Base-by-base conservation (phyloP, 169 alveolate species). In the Prorocentrum cordatum region DNA sequence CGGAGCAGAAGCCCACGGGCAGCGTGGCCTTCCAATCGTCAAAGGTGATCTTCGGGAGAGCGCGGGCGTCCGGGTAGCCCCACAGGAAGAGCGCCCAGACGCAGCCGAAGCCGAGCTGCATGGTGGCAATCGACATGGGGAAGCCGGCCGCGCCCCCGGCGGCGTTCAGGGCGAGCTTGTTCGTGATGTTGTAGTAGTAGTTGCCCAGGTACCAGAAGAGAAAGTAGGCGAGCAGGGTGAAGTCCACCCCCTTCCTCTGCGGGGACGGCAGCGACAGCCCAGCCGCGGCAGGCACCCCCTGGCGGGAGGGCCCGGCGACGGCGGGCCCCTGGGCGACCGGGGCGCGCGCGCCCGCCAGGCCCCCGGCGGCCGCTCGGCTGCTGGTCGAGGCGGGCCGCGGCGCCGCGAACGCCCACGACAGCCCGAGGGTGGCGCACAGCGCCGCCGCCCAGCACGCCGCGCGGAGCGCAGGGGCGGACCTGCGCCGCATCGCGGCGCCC, bases 161-260 rank as follows among this genome's bases (percentile, higher is more conserved):
- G 9, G 54, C 54, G 16, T 42, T 42, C 54, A 42, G 16, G 16
- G 54, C 54, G 9, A 12, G 54, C 91, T 82, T 82, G 80, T 82
- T 82, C 33, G 91, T 82, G 68, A 82, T 82, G 80, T 82, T 82
- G 80, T 82, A 82, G 91, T 82, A 82, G 36, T 82, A 82, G 91
- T 82, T 82, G 32, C 91, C 91, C 67, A 82, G 38, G 58, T 82
- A 82, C 91, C 91, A 77, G 7, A 77, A 62, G 9, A 75, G 75
- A 38, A 77, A 77, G 88, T 77, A 77, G 20, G 88, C 88, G 47
- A 77, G 24, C 45, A 77, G 75, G 12, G 59, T 75, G 27, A 62
- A 59, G 64, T 77, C 88, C 2, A 77, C 5, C 61, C 26, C 58
- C 33, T 50, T 73, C 9, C 50, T 31, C 50, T 66, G 26, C n/a